These are phyloP conservation scores for Aspergillus sp. DNA, from an alignment of 2,329 filamentous ascomycete species.

Conservation along the genomic window DNA sequence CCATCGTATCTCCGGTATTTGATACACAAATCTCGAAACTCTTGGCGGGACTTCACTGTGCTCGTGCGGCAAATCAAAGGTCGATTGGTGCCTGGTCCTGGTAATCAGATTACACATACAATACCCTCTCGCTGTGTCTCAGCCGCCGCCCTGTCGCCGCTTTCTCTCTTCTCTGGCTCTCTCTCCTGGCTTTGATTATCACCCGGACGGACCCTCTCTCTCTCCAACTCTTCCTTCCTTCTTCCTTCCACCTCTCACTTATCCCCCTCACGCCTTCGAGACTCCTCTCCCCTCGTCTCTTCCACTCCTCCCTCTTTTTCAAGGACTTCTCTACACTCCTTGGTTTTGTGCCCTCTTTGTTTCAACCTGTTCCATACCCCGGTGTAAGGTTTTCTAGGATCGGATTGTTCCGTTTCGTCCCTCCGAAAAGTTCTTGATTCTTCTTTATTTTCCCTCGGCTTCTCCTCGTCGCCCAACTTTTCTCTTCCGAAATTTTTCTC, in stretches of 20 bases:
- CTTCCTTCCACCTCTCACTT: constrained; percentile 17
- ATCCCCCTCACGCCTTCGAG: constrained; percentile 12
- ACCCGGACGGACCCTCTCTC: constrained; percentile 9
- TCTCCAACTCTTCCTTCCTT: constrained; percentile 22
- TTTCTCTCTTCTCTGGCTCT: neutral
- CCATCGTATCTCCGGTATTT: constrained; percentile 24
- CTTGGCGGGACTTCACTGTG: constrained; percentile 11
- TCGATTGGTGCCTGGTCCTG: constrained; percentile 21
- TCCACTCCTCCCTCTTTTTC: constrained; percentile 9
- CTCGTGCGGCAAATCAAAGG: neutral
- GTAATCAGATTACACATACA: constrained; percentile 14
- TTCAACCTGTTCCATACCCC: constrained; percentile 5
- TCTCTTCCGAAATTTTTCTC: constrained; percentile 11
- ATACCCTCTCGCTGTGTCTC: neutral
- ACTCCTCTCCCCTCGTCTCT: constrained; percentile 14
- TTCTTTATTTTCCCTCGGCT: constrained; percentile 9
- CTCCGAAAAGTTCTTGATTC: constrained; percentile 24
- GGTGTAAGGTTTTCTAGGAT: constrained; percentile 1
- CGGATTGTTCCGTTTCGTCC: constrained; percentile 15
- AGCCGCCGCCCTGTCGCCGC: constrained; percentile 8
- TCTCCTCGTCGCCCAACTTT: neutral
- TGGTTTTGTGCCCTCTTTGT: constrained; percentile 15
- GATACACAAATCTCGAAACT: constrained; percentile 14
- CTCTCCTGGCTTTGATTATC: constrained; percentile 13
- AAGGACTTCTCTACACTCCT: constrained; percentile 13